Evolutionary conservation across 2,329 filamentous ascomycete species (phyloP), one percentile per base, ranked within the genome.

Genomic region (Calonectria ilicicola): DNA sequence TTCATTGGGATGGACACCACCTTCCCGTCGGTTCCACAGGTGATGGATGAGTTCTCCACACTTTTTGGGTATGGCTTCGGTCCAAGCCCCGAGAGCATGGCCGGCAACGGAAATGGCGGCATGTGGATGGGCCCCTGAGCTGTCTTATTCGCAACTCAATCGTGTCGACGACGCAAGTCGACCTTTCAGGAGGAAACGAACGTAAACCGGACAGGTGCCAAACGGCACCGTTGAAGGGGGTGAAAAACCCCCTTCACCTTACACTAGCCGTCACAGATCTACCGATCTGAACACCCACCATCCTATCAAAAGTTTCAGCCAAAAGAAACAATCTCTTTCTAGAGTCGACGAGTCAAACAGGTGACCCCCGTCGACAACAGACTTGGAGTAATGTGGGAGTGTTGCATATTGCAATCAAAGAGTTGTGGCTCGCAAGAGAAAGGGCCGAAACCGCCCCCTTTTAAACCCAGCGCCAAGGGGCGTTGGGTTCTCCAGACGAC

Each of bases 21-120:
- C 47, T 82, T 85, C 63, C 82, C 82, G 4, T 83, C 83, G 6
- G 83, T 85, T 58, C 83, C 83, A n/a, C 83, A 84, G 65, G 83
- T 80, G 3, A 74, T 84, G 73, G 83, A 84, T 69, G 82, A 85
- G 65, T 84, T 84, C 70, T 82, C 82, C 7, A 80, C 80, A 0
- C 76, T 82, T 38, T 81, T 82, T 63, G 80, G 80, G 8, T 80
- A 81, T 21, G 79, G 80, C 4, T 81, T 81, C 69, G 80, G 80
- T 14, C 77, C 79, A n/a, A 81, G 79, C 65, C 77, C 80, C 29
- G 80, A 81, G 51, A 80, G 72, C 38, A 80, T 80, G 74, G 75
- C 73, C 40, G 77, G 78, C 26, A 75, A 75, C 23, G 72, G 71
- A 42, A 79, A 76, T 17, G 77, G 76, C 4, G 76, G 75, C 35